A percentile compares a stretch with the other conserved stretches of the same genome.
phyloP scores from a whole-genome alignment of 1,284 basidiomycete species.

The Ustilago hordei region DNA sequence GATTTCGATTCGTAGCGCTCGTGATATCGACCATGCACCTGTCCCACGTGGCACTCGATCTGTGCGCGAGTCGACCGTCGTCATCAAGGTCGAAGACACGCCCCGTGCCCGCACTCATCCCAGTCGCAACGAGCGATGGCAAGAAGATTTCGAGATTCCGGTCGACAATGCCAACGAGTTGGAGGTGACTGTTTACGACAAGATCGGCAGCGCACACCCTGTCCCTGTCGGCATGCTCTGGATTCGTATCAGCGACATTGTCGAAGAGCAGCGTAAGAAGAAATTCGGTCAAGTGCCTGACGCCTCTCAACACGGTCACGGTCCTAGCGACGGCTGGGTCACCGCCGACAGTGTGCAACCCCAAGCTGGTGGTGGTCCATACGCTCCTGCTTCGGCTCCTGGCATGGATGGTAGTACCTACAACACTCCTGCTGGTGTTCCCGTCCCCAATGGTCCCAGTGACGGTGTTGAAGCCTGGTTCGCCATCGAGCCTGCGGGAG shows the following conservation, averaged over 20 bases:
- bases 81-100: constrained; percentile 95
- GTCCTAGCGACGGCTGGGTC: constrained; percentile 66
- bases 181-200: constrained; percentile 95
- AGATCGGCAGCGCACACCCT: constrained; percentile 80
- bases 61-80: constrained; percentile 83
- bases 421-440: constrained; percentile 55
- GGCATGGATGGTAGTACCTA: constrained; percentile 45
- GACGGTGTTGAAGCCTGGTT: constrained; percentile 98
- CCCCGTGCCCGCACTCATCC: constrained; percentile 92
- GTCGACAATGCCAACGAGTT: constrained; percentile 99
- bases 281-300: constrained; percentile 78
- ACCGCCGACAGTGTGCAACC: constrained; percentile 64
- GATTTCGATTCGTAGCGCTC: constrained; percentile 87
- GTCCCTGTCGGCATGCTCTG: constrained; percentile 95
- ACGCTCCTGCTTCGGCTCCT: constrained; percentile 16
- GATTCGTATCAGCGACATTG: constrained; percentile 93
- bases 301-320: constrained; percentile 50
- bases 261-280: constrained; percentile 92
- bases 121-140: constrained; percentile 94
- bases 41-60: constrained; percentile 71
- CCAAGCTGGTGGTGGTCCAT: constrained; percentile 30
- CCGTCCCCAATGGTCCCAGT: constrained; percentile 52
- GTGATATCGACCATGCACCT: constrained; percentile 94
- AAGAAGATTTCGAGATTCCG: constrained; percentile 94
- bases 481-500: constrained; percentile 96